A percentile compares a stretch with the other conserved stretches of the same genome.
phyloP scores from a whole-genome alignment of 768 basidiomycete genomes.

The Hericium erinaceus region DNA sequence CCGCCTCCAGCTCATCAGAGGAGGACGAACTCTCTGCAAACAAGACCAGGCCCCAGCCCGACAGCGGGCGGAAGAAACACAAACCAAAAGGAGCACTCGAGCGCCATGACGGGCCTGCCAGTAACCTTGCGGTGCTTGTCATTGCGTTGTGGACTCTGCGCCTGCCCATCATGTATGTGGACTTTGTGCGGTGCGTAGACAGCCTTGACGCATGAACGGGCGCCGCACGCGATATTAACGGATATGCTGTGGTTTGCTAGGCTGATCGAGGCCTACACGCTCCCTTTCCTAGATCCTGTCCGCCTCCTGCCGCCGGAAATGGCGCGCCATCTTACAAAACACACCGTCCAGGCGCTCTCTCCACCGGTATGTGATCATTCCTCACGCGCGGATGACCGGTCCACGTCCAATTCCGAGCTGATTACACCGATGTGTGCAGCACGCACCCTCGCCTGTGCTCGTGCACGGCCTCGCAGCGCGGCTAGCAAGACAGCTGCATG shows the following conservation, averaged over 20 bases:
- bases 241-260: slow-evolving; percentile 27
- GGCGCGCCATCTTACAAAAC: slow-evolving; percentile 63
- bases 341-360: slow-evolving; percentile 55
- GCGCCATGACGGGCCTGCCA: slow-evolving; percentile 31
- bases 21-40: slow-evolving; percentile 1
- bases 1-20: slow-evolving; percentile 24
- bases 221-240: background rate
- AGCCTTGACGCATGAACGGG: background rate
- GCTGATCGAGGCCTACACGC: slow-evolving; percentile 59
- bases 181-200: slow-evolving; percentile 56
- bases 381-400: background rate
- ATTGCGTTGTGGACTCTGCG: slow-evolving; percentile 76
- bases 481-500: slow-evolving; percentile 48
- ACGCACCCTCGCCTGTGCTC: slow-evolving; percentile 46
- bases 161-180: slow-evolving; percentile 64
- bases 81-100: slow-evolving; percentile 16
- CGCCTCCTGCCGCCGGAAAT: slow-evolving; percentile 53
- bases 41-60: slow-evolving; percentile 4
- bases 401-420: background rate
- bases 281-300: slow-evolving; percentile 75
- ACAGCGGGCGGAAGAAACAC: slow-evolving; percentile 3
- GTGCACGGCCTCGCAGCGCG: slow-evolving; percentile 56
- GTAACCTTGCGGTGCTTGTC: slow-evolving; percentile 59
- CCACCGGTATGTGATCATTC: slow-evolving; percentile 45
- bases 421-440: slow-evolving; percentile 22